Evolutionary conservation across 345 rosid genomes (phyloP).

Genomic region (Eucalyptus sp.): DNA sequence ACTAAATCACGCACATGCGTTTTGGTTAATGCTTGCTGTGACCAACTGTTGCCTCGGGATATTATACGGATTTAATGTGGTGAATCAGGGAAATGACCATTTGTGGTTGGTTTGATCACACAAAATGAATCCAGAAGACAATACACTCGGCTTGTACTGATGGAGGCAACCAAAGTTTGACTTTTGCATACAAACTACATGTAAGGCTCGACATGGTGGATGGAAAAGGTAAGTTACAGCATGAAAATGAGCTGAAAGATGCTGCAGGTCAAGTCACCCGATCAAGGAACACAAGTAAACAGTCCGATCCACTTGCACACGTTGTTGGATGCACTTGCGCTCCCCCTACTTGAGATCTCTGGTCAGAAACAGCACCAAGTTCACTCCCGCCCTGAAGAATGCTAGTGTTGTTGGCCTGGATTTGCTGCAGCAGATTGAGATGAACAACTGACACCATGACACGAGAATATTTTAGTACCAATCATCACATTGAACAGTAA

Average conservation of each 20-base stretch:
- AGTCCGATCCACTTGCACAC: slow-evolving; percentile 3
- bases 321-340: neutral
- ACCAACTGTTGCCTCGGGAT: neutral
- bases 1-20: neutral
- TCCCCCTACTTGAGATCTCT: neutral
- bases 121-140: neutral
- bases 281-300: neutral
- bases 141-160: neutral
- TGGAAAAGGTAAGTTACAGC: neutral
- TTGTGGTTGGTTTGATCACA: neutral
- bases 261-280: slow-evolving; percentile 1
- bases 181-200: neutral
- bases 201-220: neutral
- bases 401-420: neutral
- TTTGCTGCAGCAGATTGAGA: neutral
- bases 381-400: slow-evolving; percentile 1
- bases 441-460: neutral
- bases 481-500: neutral
- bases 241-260: slow-evolving; percentile 2
- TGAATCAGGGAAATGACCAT: neutral
- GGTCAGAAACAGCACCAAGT: slow-evolving; percentile 1
- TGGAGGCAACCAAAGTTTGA: neutral
- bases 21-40: neutral
- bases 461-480: neutral
- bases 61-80: neutral